These are phyloP conservation scores for Ceratocystis cubensis DNA, from an alignment of 2,329 filamentous ascomycete genomes.

Conservation along the genomic window DNA sequence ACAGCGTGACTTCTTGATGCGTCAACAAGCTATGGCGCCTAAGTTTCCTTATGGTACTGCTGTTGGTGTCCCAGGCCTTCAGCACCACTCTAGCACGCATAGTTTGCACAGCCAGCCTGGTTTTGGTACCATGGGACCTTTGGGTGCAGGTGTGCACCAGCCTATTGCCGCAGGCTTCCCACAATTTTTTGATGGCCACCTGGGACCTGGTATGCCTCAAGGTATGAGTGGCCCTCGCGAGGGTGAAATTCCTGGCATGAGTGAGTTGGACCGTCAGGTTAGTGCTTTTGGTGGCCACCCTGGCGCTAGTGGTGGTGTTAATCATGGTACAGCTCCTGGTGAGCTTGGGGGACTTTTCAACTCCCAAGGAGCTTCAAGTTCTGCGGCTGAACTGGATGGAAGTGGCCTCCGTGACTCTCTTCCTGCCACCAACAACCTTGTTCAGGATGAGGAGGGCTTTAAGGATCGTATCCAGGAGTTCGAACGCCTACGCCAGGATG, in stretches of 20 bases:
- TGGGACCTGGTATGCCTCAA: conserved; percentile 10
- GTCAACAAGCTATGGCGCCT: conserved; percentile 51
- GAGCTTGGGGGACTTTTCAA: conserved; percentile 16
- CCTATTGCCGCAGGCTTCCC: conserved; percentile 16
- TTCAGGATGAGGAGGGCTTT: conserved; percentile 46
- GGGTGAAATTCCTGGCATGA: conserved; percentile 61
- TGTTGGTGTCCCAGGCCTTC: conserved; percentile 36
- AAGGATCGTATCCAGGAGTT: conserved; percentile 72
- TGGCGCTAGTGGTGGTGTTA: neutral
- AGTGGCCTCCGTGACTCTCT: conserved; percentile 26
- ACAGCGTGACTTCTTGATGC: conserved; percentile 83
- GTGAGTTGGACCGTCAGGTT: conserved; percentile 42
- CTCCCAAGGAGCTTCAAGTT: neutral
- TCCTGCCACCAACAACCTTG: conserved; percentile 39
- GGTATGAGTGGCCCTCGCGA: conserved; percentile 30
- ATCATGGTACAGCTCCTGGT: conserved; percentile 24
- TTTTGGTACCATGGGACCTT: conserved; percentile 89
- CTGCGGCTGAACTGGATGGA: neutral
- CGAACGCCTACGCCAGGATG: conserved; percentile 60
- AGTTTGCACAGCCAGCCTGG: conserved; percentile 95
- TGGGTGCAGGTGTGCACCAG: conserved; percentile 37
- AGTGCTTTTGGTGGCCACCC: conserved; percentile 25
- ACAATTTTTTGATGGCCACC: conserved; percentile 11
- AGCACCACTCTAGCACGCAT: conserved; percentile 90
- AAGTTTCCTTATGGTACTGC: conserved; percentile 44